These are phyloP conservation scores for Coniferiporia weirii DNA, from an alignment of 1,284 basidiomycete genomes.

Conservation along the genomic window DNA sequence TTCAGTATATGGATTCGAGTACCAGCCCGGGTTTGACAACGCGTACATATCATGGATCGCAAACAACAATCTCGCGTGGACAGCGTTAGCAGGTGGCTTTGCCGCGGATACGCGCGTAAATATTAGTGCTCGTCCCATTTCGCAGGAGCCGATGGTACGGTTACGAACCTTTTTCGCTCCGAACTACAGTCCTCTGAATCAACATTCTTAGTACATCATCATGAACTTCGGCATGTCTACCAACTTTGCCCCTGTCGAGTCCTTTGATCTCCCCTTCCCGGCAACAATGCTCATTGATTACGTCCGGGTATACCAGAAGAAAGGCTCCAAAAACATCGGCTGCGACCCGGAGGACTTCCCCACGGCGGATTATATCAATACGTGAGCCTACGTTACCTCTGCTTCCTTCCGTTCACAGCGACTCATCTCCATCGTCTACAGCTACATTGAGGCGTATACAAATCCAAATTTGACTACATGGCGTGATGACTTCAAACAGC, in stretches of 20 bases:
- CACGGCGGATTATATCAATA: slow-evolving; percentile 44
- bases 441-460: slow-evolving; percentile 34
- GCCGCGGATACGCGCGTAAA: slow-evolving; percentile 45
- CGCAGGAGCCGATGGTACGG: slow-evolving; percentile 59
- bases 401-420: background rate
- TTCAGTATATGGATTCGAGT: slow-evolving; percentile 62
- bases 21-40: slow-evolving; percentile 37
- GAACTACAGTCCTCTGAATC: background rate
- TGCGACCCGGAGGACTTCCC: slow-evolving; percentile 53
- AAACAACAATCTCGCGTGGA: slow-evolving; percentile 41
- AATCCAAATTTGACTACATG: slow-evolving; percentile 38
- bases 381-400: slow-evolving; percentile 27
- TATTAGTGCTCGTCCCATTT: slow-evolving; percentile 53
- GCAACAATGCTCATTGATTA: slow-evolving; percentile 52
- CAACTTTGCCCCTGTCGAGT: slow-evolving; percentile 39
- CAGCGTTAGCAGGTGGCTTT: slow-evolving; percentile 49
- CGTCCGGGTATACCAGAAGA: slow-evolving; percentile 53
- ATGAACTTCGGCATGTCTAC: slow-evolving; percentile 40
- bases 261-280: slow-evolving; percentile 32
- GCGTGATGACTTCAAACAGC: slow-evolving; percentile 31
- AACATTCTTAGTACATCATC: slow-evolving; percentile 31
- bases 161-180: background rate
- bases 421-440: slow-evolving; percentile 6
- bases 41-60: slow-evolving; percentile 23
- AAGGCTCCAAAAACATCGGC: slow-evolving; percentile 41